Base-by-base conservation (phyloP, 345 rosid genomes). In the Brassica carinata region DNA sequence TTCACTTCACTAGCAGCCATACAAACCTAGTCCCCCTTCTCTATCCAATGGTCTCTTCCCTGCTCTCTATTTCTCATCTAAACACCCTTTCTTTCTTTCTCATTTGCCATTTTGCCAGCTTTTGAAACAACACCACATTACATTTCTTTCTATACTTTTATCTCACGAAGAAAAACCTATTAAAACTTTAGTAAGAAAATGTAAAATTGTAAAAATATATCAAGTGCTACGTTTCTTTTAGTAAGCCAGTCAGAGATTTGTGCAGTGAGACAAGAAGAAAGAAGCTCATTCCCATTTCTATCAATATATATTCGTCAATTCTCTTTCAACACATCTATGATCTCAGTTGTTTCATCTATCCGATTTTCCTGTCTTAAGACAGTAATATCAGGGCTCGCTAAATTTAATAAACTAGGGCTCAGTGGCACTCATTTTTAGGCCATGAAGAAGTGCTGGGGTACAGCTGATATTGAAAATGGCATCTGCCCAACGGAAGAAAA, bases 21-120 rank as follows among this genome's bases (percentile, higher is more conserved):
- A 81, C 76, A 81, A 81, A 75, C 76, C 73, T 64, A 81, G 80
- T 75, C 68, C 83, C 79, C 80, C 83, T 75, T 81, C 83, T 80
- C 69, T 81, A 75, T 75, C 80, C 83, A 80, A 75, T 80, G 83
- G 83, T 70, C 62, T 70, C 55, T 81, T 29, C 61, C 14, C 30
- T 81, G 76, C 67, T 75, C 80, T 75, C 72, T 75, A 75, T 14
- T 59, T 15, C 71, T 36, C 61, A 26, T 53, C 76, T 53, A 59
- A 69, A 36, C 34, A 75, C 83, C 76, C 83, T 81, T 53, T 11
- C 31, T 71, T 40, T 69, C 7, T 62, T 9, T 6, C 45, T 75
- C 77, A 76, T 81, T 38, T 30, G 53, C 76, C 57, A 71, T 57
- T 81, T 76, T 38, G 55, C 71, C 71, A 79, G 31, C 5, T 29